phyloP scores from a whole-genome alignment of 176 grass and related monocot species.

The Avena atlantica region DNA sequence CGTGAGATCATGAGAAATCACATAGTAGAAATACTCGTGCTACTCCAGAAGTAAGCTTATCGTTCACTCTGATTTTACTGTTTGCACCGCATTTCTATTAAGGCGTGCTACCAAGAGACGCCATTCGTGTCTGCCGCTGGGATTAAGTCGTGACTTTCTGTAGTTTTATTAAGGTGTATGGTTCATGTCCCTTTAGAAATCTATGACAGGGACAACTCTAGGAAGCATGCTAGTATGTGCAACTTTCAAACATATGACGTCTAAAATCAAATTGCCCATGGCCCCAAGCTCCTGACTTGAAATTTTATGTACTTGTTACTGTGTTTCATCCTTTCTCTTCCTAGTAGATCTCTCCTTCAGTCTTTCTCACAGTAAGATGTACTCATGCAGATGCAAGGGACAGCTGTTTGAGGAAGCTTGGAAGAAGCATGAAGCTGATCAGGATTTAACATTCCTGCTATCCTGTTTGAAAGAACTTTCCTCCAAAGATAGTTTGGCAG shows the following conservation, averaged over 20 bases:
- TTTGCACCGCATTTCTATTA: neutral
- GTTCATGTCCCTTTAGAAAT: neutral
- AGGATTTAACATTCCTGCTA: slow-evolving; percentile 64
- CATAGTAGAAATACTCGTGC: slow-evolving; percentile 59
- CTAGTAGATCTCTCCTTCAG: neutral
- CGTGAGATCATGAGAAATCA: slow-evolving; percentile 57
- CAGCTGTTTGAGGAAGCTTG: slow-evolving; percentile 77
- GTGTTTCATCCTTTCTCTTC: neutral
- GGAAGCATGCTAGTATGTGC: neutral
- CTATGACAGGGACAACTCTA: neutral
- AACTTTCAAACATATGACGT: neutral
- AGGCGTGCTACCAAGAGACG: too few relatives aligned
- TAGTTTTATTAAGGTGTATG: neutral
- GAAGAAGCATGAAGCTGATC: slow-evolving; percentile 84
- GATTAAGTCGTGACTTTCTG: neutral
- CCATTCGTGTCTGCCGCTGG: neutral
- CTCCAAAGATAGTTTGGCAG: slow-evolving; percentile 15
- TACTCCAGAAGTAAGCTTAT: slow-evolving; percentile 72
- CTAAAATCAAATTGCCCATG: neutral
- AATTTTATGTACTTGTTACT: neutral
- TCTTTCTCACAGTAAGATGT: slow-evolving; percentile 16
- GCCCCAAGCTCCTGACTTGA: neutral
- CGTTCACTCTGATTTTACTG: neutral
- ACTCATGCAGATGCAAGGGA: slow-evolving; percentile 70
- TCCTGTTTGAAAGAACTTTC: slow-evolving; percentile 56